Base-by-base conservation (phyloP, 2,329 filamentous ascomycete genomes). In the Talaromyces verruculosus region DNA sequence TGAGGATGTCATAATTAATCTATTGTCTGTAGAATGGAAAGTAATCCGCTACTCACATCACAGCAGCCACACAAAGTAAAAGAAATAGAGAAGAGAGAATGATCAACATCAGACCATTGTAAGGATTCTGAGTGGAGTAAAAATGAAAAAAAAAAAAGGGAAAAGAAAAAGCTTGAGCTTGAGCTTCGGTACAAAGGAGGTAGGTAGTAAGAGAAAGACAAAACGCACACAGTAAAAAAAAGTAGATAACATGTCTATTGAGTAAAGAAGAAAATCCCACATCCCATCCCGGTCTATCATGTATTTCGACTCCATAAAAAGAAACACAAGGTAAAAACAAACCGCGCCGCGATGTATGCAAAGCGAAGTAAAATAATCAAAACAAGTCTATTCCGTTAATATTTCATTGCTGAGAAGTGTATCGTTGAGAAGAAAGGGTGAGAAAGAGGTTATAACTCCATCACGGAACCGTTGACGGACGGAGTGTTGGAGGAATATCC, bases 381-480 rank as follows among this genome's bases (percentile, higher is more conserved):
- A 37, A 63, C 61, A 63, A 63, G 37, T 63, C 61, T 63, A 63
- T 63, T 62, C 60, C 60, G 45, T 62, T 62, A 62, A 43, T 6
- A 28, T 19, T 63, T 43, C 45, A 63, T 55, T 53, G 37, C 45
- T 53, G 47, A 63, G 3, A 60, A 41, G 28, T 63, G 35, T 57
- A 55, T 63, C 61, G 49, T 63, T 33, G 49, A 57, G 13, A 30
- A 43, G 33, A 33, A 4, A n/a, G 17, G 6, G 17, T 3, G 28
- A 33, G 43, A 33, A 33, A 35, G 10, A 11, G 35, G 11, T 28
- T 61, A 65, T 45, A 65, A 43, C 43, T 91, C 91, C 28, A 91
- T 88, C 67, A 95, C 82, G 71, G 92, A 96, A 74, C 89, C 92
- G 55, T 86, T 88, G 49, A 90, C 86, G 53, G 90, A 93, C 70